Evolutionary conservation across 2,329 filamentous ascomycete species (phyloP).

Genomic region (Penicillium sp.): DNA sequence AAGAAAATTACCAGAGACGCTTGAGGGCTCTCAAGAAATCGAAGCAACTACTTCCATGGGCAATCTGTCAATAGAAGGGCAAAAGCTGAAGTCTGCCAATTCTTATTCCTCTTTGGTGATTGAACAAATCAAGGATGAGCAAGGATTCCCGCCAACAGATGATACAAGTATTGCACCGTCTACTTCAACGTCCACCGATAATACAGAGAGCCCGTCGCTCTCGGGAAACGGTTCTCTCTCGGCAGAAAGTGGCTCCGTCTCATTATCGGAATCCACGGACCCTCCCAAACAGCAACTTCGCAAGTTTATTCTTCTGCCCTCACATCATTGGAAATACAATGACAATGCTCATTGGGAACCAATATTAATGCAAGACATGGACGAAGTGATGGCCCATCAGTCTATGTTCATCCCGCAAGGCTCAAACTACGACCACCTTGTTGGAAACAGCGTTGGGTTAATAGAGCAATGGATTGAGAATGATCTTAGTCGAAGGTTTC

Average conservation of each 20-base stretch:
- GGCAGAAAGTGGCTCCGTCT: constrained; percentile 10
- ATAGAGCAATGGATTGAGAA: constrained; percentile 65
- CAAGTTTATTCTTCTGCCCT: constrained; percentile 76
- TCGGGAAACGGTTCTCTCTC: constrained; percentile 9
- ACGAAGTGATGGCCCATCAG: constrained; percentile 83
- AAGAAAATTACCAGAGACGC: constrained; percentile 14
- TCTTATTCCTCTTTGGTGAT: constrained; percentile 1
- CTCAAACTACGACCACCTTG: constrained; percentile 70
- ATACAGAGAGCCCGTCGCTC: not conserved
- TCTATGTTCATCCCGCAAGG: constrained; percentile 70
- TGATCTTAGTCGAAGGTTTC: constrained; percentile 18
- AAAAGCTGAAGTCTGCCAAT: not conserved
- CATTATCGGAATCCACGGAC: constrained; percentile 19
- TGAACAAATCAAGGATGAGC: not conserved
- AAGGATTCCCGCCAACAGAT: not conserved
- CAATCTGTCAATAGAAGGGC: constrained; percentile 1
- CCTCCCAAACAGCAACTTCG: constrained; percentile 52
- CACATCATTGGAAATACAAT: constrained; percentile 55
- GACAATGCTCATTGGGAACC: constrained; percentile 72
- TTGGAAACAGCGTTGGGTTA: constrained; percentile 68
- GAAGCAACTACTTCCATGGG: not conserved
- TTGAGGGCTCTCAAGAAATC: constrained; percentile 8
- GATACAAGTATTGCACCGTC: not conserved
- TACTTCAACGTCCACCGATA: not conserved
- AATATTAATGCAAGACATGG: constrained; percentile 77